These are phyloP conservation scores for Sporisorium graminicola DNA, from an alignment of 1,284 basidiomycete species.

Conservation along the genomic window DNA sequence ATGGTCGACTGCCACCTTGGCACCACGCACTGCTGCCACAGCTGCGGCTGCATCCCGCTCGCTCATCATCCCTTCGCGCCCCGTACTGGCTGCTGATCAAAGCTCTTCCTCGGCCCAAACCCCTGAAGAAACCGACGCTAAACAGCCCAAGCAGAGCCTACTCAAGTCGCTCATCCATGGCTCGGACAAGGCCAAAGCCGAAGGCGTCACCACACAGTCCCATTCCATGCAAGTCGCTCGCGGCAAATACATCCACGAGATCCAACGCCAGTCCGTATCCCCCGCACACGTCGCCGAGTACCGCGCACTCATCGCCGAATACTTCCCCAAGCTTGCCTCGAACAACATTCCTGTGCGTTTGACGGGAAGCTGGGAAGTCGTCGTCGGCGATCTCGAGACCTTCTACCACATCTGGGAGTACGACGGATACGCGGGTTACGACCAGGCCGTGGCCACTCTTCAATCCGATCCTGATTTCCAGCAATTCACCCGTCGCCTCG, in stretches of 20 bases:
- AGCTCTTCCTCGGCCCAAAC: neutral
- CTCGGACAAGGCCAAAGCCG: constrained; percentile 55
- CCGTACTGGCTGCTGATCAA: constrained; percentile 19
- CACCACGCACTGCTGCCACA: neutral
- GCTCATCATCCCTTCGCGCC: constrained; percentile 37
- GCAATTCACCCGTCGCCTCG: constrained; percentile 34
- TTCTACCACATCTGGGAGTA: constrained; percentile 69
- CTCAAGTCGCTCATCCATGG: constrained; percentile 63
- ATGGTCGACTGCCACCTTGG: constrained; percentile 13
- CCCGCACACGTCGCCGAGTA: constrained; percentile 59
- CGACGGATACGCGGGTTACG: constrained; percentile 65
- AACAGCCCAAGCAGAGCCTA: constrained; percentile 42
- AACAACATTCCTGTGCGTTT: constrained; percentile 45
- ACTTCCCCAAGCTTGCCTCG: constrained; percentile 55
- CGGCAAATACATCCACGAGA: constrained; percentile 67
- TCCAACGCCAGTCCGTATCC: constrained; percentile 60
- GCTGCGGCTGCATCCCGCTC: constrained; percentile 29
- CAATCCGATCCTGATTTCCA: constrained; percentile 44
- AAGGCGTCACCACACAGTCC: constrained; percentile 48
- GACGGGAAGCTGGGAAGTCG: constrained; percentile 64
- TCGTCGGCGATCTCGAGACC: constrained; percentile 65
- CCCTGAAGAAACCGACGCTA: constrained; percentile 1
- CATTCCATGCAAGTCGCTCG: constrained; percentile 55
- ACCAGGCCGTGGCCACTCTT: constrained; percentile 45
- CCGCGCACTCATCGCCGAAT: constrained; percentile 49